These are phyloP conservation scores for Withania somnifera DNA, from an alignment of 305 asterid species.

Conservation along the genomic window DNA sequence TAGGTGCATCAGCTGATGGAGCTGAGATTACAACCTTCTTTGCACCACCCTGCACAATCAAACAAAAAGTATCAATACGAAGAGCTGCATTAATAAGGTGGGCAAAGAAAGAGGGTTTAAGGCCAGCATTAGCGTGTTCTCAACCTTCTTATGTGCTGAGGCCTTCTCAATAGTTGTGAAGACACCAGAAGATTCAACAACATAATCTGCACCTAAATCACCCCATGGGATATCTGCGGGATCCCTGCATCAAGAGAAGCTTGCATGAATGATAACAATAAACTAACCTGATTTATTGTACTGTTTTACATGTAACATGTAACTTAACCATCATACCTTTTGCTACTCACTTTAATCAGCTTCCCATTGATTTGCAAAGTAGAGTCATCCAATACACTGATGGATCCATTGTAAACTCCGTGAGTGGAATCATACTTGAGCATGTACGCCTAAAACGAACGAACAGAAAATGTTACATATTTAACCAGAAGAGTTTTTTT, in stretches of 20 bases:
- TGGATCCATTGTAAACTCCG: conserved; percentile 70
- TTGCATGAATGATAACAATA: neutral
- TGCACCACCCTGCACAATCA: conserved; percentile 73
- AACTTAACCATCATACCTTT: conserved; percentile 37
- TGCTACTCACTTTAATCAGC: conserved; percentile 55
- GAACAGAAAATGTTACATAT: conserved; percentile 6
- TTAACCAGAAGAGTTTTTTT: neutral
- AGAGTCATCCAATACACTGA: conserved; percentile 64
- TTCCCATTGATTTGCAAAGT: conserved; percentile 92
- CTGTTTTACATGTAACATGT: neutral
- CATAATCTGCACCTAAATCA: conserved; percentile 80
- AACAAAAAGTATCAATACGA: conserved; percentile 7
- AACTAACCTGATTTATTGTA: neutral
- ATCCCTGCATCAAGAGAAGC: conserved; percentile 35
- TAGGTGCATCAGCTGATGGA: conserved; percentile 98
- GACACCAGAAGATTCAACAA: conserved; percentile 91
- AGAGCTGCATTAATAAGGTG: conserved; percentile 6
- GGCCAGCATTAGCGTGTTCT: neutral
- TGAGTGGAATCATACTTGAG: conserved; percentile 97
- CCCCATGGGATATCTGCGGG: conserved; percentile 98
- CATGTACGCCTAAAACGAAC: conserved; percentile 77
- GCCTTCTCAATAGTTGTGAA: conserved; percentile 89
- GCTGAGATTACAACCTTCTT: conserved; percentile 94
- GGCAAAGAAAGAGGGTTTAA: neutral
- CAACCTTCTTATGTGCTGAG: conserved; percentile 78